Evolutionary conservation across 2,329 filamentous ascomycete species (phyloP).

Genomic region (Fusarium austroafricanum): DNA sequence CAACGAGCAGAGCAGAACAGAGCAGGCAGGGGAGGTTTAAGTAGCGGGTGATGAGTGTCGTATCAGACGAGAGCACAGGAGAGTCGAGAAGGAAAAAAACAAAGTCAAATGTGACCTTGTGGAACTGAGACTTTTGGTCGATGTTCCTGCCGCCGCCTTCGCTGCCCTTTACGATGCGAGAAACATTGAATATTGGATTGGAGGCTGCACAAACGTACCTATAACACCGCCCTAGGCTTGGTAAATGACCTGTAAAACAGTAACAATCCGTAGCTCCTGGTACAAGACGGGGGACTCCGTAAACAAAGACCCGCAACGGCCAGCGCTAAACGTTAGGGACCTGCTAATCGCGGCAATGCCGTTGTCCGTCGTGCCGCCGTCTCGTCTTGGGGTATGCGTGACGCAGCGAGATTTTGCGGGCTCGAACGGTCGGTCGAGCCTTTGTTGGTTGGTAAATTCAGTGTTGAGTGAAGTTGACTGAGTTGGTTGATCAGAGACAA

Average conservation of each 20-base stretch:
- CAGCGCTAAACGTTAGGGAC: slow-evolving; percentile 40
- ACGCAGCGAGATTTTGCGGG: slow-evolving; percentile 5
- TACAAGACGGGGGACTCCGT: slow-evolving; percentile 33
- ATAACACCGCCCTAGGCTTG: neutral
- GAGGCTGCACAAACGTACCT: slow-evolving; percentile 41
- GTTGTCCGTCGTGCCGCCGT: slow-evolving; percentile 44
- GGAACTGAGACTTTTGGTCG: slow-evolving; percentile 32
- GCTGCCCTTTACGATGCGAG: slow-evolving; percentile 34
- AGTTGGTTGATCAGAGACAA: neutral
- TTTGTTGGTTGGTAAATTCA: too few species aligned
- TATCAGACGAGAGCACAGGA: neutral
- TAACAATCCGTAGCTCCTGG: slow-evolving; percentile 45
- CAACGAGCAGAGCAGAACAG: slow-evolving; percentile 1
- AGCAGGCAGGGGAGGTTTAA: slow-evolving; percentile 3
- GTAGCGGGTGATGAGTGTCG: neutral
- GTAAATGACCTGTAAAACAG: slow-evolving; percentile 31
- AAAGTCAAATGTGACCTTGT: slow-evolving; percentile 34
- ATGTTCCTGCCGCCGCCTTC: slow-evolving; percentile 16
- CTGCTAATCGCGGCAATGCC: slow-evolving; percentile 46
- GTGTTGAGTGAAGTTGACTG: neutral
- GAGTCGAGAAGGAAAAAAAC: slow-evolving; percentile 3
- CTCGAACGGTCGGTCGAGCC: too few species aligned
- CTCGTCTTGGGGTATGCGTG: slow-evolving; percentile 25
- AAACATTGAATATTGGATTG: slow-evolving; percentile 45
- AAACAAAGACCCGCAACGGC: slow-evolving; percentile 42